Evolutionary conservation across 2,329 filamentous ascomycete species (phyloP).

Genomic region (Neofusicoccum parvum): DNA sequence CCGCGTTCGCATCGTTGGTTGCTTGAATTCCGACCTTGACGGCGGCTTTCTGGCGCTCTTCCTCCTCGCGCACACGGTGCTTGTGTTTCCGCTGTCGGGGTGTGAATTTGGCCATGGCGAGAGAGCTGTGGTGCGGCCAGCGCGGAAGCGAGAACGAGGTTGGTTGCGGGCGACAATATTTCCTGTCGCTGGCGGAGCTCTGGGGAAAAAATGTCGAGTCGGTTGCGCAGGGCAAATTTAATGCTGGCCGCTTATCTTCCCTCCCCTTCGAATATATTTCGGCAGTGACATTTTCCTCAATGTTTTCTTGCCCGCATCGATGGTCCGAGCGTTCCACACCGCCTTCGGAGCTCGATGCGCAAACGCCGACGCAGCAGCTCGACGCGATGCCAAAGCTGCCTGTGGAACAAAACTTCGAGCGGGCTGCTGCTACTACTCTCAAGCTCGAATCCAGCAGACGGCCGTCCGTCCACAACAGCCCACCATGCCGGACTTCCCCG

Average conservation of each 20-base stretch:
- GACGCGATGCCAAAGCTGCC: not conserved
- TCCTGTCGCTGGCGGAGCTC: not conserved
- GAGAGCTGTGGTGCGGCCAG: not conserved
- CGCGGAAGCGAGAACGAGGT: not conserved
- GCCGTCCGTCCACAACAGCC: not conserved
- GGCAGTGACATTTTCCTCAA: not conserved
- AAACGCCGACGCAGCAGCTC: not conserved
- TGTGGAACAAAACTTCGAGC: not conserved
- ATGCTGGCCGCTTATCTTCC: not conserved
- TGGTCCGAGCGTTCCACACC: not conserved
- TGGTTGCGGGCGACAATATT: constrained; percentile 1
- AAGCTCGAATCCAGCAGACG: not conserved
- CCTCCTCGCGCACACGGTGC: constrained; percentile 65
- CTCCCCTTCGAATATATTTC: rapidly evolving
- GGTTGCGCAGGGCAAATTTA: not conserved
- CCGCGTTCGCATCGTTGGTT: constrained; percentile 56
- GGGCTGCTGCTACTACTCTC: not conserved
- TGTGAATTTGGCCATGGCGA: constrained; percentile 43
- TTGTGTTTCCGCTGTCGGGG: constrained; percentile 63
- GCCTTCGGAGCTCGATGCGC: constrained; percentile 1
- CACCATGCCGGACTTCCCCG: constrained; percentile 26
- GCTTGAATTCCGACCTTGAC: constrained; percentile 40
- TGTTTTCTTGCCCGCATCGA: not conserved
- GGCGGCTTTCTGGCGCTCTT: constrained; percentile 32
- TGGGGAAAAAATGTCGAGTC: constrained; percentile 16